Percentiles rank a stretch among this genome's conserved stretches.
These are phyloP conservation scores for Crotalaria pallida DNA, from an alignment of 306 rosid species.

Conservation along the genomic window DNA sequence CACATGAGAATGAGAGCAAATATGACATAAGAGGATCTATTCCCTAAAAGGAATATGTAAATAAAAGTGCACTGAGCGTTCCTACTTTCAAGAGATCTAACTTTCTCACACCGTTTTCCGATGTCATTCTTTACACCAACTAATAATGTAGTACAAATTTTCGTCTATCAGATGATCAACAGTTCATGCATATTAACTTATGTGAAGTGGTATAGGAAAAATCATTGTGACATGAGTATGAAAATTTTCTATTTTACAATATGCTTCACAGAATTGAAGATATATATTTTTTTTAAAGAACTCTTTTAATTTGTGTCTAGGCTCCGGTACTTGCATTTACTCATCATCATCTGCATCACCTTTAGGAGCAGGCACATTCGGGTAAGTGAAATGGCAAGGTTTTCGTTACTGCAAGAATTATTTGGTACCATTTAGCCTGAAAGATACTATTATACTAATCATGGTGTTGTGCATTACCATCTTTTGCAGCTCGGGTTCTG, in stretches of 20 bases:
- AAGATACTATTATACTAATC: conserved; percentile 35
- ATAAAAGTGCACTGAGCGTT: too few species aligned
- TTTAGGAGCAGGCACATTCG: conserved; percentile 39
- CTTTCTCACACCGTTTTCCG: background rate
- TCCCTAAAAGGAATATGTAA: too few species aligned
- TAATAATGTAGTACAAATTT: too few species aligned
- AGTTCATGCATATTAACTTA: too few species aligned
- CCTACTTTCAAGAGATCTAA: background rate
- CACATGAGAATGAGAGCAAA: too few species aligned
- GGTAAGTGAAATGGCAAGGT: conserved; percentile 32
- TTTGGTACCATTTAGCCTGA: background rate
- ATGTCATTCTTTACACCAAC: background rate
- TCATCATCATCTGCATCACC: conserved; percentile 37
- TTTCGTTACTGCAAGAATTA: background rate
- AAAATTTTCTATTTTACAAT: background rate
- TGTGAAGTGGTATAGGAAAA: background rate
- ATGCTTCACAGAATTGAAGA: conserved; percentile 3
- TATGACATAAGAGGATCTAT: too few species aligned
- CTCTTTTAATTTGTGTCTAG: conserved; percentile 30
- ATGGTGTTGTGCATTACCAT: background rate
- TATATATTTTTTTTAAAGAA: background rate
- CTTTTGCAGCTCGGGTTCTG: conserved; percentile 51
- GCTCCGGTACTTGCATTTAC: conserved; percentile 62
- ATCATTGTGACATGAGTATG: background rate
- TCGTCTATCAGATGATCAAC: background rate